Conservation (phyloP, 2,329 filamentous ascomycete genomes). For the Phyllosticta paracitricarpa region DNA sequence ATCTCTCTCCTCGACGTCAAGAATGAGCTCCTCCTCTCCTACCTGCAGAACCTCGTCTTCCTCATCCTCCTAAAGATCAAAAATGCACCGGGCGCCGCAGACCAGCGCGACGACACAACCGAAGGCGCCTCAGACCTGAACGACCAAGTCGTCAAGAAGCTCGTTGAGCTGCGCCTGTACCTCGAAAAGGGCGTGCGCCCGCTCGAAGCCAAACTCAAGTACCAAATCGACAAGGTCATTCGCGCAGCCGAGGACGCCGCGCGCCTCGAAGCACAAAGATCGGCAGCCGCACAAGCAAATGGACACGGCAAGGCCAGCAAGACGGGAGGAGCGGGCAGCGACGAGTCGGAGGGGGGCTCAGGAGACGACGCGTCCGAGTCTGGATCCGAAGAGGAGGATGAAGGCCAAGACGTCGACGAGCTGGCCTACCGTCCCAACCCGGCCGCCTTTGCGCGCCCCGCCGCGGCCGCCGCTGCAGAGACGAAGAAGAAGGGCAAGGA, state of each 20-base stretch:
- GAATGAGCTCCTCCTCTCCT: constrained; percentile 93
- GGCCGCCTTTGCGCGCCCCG: constrained; percentile 30
- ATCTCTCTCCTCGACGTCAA: constrained; percentile 93
- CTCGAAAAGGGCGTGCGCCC: constrained; percentile 87
- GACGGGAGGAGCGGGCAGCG: constrained; percentile 28
- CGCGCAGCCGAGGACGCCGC: constrained; percentile 72
- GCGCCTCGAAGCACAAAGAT: constrained; percentile 31
- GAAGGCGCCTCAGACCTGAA: constrained; percentile 36
- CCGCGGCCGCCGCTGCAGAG: constrained; percentile 14
- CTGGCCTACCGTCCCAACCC: constrained; percentile 55
- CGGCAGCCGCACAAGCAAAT: constrained; percentile 17
- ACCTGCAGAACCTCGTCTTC: constrained; percentile 88
- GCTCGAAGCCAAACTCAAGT: constrained; percentile 80
- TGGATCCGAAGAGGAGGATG: constrained; percentile 33
- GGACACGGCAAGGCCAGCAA: constrained; percentile 14
- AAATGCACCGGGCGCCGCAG: constrained; percentile 18
- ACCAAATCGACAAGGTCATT: constrained; percentile 91
- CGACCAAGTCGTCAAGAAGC: constrained; percentile 66
- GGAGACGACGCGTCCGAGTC: constrained; percentile 29
- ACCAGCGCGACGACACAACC: constrained; percentile 21
- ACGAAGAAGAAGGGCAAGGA: constrained; percentile 17
- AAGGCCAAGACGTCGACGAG: constrained; percentile 39
- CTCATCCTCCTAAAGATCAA: constrained; percentile 68
- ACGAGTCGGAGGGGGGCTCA: constrained; percentile 22
- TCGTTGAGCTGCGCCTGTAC: constrained; percentile 86